A percentile compares a stretch with the other conserved stretches of the same genome.
Evolutionary conservation across 2,329 filamentous ascomycete species (phyloP).

Genomic region (Arthrinium phaeospermum): DNA sequence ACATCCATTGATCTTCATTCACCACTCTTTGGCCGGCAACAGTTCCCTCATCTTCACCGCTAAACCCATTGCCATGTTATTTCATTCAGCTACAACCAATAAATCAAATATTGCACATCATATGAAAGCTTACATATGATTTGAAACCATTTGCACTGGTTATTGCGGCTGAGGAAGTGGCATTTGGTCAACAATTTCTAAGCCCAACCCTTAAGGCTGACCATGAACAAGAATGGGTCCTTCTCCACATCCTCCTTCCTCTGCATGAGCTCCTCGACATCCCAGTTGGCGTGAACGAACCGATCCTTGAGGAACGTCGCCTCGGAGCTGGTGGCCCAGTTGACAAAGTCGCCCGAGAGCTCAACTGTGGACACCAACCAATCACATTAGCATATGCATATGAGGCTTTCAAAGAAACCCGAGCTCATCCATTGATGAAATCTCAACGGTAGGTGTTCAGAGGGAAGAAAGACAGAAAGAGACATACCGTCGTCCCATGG

Average conservation of each 20-base stretch:
- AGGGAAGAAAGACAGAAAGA: background rate
- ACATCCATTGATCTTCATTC: too few species aligned
- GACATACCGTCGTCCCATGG: constrained; percentile 20
- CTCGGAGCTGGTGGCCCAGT: constrained; percentile 41
- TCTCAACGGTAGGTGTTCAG: background rate
- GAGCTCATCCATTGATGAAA: too few species aligned
- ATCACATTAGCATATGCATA: background rate
- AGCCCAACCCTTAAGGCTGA: constrained; percentile 26
- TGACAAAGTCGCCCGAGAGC: constrained; percentile 40
- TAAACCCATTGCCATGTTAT: too few species aligned
- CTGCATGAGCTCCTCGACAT: constrained; percentile 40
- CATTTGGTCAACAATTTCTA: too few species aligned
- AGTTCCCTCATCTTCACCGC: too few species aligned
- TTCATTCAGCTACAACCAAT: too few species aligned
- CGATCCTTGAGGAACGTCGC: constrained; percentile 41
- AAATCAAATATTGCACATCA: too few species aligned
- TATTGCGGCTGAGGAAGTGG: too few species aligned
- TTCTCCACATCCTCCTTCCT: constrained; percentile 23
- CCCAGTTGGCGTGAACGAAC: constrained; percentile 43
- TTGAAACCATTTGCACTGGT: too few species aligned
- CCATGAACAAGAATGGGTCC: constrained; percentile 22
- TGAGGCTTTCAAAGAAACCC: too few species aligned
- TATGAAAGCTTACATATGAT: too few species aligned
- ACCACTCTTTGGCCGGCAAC: too few species aligned
- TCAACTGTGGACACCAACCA: background rate